Evolutionary conservation across 495 filamentous ascomycete genomes (phyloP), one percentile per base, ranked within the genome.

Genomic region (Endocarpon pusillum): DNA sequence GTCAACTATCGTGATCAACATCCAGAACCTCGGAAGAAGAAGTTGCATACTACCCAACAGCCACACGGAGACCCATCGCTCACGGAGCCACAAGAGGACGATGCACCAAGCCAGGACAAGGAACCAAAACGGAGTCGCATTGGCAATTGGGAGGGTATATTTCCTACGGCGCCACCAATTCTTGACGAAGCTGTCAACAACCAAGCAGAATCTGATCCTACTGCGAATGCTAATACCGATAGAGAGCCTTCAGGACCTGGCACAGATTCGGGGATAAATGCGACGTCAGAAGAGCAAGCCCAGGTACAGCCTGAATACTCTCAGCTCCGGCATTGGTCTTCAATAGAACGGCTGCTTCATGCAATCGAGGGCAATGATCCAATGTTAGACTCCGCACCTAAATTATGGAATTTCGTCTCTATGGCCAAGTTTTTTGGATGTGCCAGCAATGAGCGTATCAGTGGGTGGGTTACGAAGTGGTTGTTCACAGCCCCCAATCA

Each of bases 301-400:
- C 33, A 29, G 12, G 32, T 59, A 22, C 48, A 52, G 0, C 36
- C 57, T 18, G 73, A 78, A 42, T 78, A 78, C 43, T 74, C 69
- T 15, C 59, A 59, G 0, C 54, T 64, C 19, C 66, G 75, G 4
- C 74, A 78, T 45, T 59, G 68, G 6, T 63, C 56, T n/a, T 63
- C 64, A 19, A 71, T 78, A 11, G 59, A 74, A 23, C 59, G 71
- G 7, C 49, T 78, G 3, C 51, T 80, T 9, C 52, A 59, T 37
- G 61, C 55, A 19, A 54, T 76, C 20, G 54, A 67, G 32, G 65
- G 62, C 10, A 33, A 59, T 0, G 52, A 56, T 26, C 53, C 70
- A 1, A 47, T 57, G 2, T 47, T 80, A n/a, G 66, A 78, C 42
- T 77, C 73, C 0, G 72, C 75, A n/a, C 55, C 64, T 23, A 71